Evolutionary conservation across 208 protist genomes (phyloP).

Genomic region (Lotmaria passim): DNA sequence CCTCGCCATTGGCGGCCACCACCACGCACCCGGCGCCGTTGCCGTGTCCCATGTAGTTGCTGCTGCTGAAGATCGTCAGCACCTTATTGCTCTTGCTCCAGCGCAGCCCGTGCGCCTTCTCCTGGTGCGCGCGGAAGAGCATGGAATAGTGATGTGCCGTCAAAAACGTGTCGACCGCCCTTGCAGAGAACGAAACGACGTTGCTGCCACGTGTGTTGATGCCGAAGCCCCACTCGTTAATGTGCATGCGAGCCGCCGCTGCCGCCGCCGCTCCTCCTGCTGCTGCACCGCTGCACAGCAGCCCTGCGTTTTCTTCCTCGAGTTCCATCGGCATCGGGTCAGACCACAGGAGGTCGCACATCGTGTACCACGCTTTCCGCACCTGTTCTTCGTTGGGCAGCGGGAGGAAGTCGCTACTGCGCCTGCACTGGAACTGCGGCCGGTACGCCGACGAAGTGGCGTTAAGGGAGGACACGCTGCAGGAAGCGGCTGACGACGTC

Average conservation of each 20-base stretch:
- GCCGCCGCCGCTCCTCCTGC: not conserved
- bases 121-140: conserved; percentile 85
- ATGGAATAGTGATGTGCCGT: conserved; percentile 61
- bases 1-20: conserved; percentile 56
- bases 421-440: not conserved
- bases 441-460: not conserved
- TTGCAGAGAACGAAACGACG: conserved; percentile 66
- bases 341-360: conserved; percentile 84
- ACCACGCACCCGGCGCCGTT: conserved; percentile 82
- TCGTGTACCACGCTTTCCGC: conserved; percentile 60
- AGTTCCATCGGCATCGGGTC: conserved; percentile 66
- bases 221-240: conserved; percentile 80
- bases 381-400: conserved; percentile 37
- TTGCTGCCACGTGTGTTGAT: conserved; percentile 66
- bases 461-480: not conserved
- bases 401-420: conserved; percentile 25
- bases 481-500: not conserved
- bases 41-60: conserved; percentile 79
- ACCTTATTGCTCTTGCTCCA: conserved; percentile 77
- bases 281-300: not conserved
- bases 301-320: conserved; percentile 24
- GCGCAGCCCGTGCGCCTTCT: conserved; percentile 74
- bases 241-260: conserved; percentile 4
- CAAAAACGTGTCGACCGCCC: conserved; percentile 77
- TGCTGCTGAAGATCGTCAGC: conserved; percentile 85